Base-by-base conservation (phyloP, 2,329 filamentous ascomycete genomes). In the Cordyceps pruinosa region DNA sequence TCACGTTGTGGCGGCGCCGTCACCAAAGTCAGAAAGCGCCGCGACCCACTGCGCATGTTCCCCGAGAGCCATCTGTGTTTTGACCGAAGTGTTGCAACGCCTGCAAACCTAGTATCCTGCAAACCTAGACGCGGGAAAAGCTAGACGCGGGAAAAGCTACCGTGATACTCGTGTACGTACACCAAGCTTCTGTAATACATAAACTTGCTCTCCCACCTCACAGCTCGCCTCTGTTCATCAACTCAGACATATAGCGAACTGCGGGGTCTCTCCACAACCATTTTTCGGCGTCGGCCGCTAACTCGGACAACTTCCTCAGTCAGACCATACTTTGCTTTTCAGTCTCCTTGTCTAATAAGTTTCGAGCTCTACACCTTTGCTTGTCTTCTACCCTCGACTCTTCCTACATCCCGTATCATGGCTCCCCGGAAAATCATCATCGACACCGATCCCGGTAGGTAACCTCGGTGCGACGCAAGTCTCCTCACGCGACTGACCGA, bases 391-490 rank as follows among this genome's bases (percentile, higher is more conserved):
- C n/a, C 2, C 2, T 45, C 21, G 17, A 19, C 30, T 7, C 23
- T 41, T 17, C 6, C 21, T 32, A 13, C 7, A 25, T 44, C 37
- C 2, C 32, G n/a, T 39, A 65, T 47, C 57, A 89, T 89, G 86
- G 78, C 83, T 56, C 81, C 85, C 28, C 84, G 83, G 65, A 84
- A 82, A 66, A 86, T 99, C 64, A 97, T 99, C 66, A 94, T 99
- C 66, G 94, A 99, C 69, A 97, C 93, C 2, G 94, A 97, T 70
- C 93, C 93, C 63, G 75, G 92, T 89, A 77, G 63, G 70, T 62
- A 3, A 34, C 28, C 2, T n/a, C 39, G 28, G 12, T 19, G 10
- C 8, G 8, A 3, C 7, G 19, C 19, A 30, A 32, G 13, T 45
- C 42, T 19, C 54, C 17, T 10, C 25, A 10, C 13, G 19, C 9